Base-by-base conservation (phyloP, 345 rosid species). In the Boechera stricta region DNA sequence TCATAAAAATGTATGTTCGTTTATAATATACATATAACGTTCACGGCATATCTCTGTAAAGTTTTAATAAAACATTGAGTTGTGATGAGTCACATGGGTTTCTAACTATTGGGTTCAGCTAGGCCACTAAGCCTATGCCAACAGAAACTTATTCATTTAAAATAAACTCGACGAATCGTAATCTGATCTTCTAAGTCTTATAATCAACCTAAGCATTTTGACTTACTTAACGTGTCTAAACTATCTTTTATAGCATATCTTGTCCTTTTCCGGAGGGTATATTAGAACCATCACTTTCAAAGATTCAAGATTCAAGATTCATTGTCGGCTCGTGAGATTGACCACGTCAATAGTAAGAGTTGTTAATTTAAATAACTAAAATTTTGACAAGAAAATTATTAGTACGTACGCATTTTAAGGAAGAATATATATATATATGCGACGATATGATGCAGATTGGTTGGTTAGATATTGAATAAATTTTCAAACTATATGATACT, bases 321-420 rank as follows among this genome's bases (percentile, higher is more conserved):
- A 33, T 16, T 77, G 80, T 70, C 52, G 61, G 58, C 61, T 77
- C 15, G 57, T 48, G 64, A 71, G 80, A 71, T 39, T 55, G 65
- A 77, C 60, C 76, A 71, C 76, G 29, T 64, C 73, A 47, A 12
- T 58, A 33, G 52, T 44, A 44, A 31, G n/a, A 42, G 35, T 56
- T 56, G 44, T 74, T 56, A 35, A 6, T 56, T 56, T 18, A 33
- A 15, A 8, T 21, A 39, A 39, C 32, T 6, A n/a, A n/a, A 36
- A 26, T 13, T 6, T 29, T 36, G 5, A 26, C 36, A 11, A 47
- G 24, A 52, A 10, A 59, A 28, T 61, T 69, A 61, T 60, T 61
- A 64, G 48, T 32, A 42, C 55, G 71, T 71, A 63, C 71, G 54
- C 67, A 56, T 64, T 77, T 77, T 77, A 71, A 71, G 76, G 76